Evolutionary conservation across 257 asterid genomes (phyloP).

Genomic region (Solanum peruvianum): DNA sequence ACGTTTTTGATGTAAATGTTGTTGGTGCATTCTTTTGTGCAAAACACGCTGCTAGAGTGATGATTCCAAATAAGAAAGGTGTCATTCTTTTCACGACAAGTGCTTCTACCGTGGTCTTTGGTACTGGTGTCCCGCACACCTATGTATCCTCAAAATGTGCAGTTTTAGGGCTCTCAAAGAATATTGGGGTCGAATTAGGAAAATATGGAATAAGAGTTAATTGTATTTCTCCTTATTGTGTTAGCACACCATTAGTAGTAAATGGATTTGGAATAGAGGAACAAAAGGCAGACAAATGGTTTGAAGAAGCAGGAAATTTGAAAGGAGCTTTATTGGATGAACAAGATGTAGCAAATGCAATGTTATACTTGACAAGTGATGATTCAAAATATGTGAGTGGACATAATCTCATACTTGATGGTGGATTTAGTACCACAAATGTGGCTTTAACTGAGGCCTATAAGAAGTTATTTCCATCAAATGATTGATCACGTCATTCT

Average conservation of each 20-base stretch:
- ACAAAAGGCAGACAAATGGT: background rate
- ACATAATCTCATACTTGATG: background rate
- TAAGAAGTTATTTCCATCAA: background rate
- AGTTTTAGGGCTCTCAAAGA: background rate
- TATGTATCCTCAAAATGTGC: background rate
- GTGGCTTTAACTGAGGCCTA: background rate
- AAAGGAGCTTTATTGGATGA: background rate
- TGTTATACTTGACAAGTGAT: background rate
- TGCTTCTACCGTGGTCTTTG: accelerated
- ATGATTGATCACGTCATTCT: too few species aligned
- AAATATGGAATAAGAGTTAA: background rate
- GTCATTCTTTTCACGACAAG: background rate
- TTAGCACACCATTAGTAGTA: background rate
- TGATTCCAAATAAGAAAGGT: background rate
- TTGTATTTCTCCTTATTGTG: background rate
- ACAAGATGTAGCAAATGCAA: background rate
- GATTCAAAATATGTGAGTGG: background rate
- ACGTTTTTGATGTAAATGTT: background rate
- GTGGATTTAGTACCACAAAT: background rate
- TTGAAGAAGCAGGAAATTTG: background rate
- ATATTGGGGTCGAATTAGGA: background rate
- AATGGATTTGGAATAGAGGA: background rate
- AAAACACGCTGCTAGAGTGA: too few species aligned
- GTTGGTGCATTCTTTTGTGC: too few species aligned
- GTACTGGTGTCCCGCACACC: background rate